Evolutionary conservation across 305 asterid species (phyloP).

Genomic region (Solanum hybrid): DNA sequence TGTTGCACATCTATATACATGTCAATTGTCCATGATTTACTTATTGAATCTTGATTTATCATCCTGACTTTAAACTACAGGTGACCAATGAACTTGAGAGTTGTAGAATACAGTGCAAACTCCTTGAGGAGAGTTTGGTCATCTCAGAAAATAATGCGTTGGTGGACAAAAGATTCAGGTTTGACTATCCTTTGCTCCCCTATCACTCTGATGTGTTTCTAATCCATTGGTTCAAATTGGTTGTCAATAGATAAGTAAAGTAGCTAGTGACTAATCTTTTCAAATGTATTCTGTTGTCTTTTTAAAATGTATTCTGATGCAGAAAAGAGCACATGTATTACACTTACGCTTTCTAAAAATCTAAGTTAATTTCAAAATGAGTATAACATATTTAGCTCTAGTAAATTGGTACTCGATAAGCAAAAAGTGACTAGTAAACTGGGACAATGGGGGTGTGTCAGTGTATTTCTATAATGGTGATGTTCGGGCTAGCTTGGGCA

Average conservation of each 20-base stretch:
- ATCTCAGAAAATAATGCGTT: conserved; percentile 24
- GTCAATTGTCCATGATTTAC: not conserved
- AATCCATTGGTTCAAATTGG: not conserved
- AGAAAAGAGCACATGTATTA: not conserved
- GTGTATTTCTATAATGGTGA: not conserved
- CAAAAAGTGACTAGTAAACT: not conserved
- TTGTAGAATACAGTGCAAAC: conserved; percentile 39
- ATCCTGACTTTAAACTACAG: conserved; percentile 21
- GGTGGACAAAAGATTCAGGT: conserved; percentile 44
- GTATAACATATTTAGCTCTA: not conserved
- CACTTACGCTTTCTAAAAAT: not conserved
- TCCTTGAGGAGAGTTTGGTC: conserved; percentile 27
- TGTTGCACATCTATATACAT: not conserved
- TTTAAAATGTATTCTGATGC: not conserved
- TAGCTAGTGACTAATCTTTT: not conserved
- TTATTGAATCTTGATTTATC: not conserved
- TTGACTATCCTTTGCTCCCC: conserved; percentile 8
- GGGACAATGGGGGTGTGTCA: not conserved
- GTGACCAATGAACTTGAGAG: conserved; percentile 46
- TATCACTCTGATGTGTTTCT: not conserved
- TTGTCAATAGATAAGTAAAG: not conserved
- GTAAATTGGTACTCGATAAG: not conserved
- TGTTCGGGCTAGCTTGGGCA: not conserved
- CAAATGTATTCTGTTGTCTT: not conserved
- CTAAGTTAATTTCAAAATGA: not conserved